These are phyloP conservation scores for Lavandula angustifolia DNA, from an alignment of 257 asterid species.

Conservation along the genomic window DNA sequence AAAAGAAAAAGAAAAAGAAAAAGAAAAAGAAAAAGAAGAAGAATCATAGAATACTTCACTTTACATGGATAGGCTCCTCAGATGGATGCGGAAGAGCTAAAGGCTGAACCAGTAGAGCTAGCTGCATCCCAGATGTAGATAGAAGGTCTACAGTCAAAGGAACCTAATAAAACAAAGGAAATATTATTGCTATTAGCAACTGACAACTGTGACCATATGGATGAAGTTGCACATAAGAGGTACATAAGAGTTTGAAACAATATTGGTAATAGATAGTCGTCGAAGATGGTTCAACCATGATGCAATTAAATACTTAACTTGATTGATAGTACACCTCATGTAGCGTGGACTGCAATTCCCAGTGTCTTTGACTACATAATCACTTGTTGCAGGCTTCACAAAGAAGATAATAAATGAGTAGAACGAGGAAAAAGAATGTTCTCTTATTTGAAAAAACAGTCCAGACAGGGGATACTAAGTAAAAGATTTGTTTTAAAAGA, in stretches of 20 bases:
- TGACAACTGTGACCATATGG: slow-evolving; percentile 11
- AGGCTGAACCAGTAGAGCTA: slow-evolving; percentile 96
- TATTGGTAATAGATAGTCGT: neutral
- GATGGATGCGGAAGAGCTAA: slow-evolving; percentile 95
- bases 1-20: neutral
- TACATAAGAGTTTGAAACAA: slow-evolving; percentile 15
- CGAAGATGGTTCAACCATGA: slow-evolving; percentile 9
- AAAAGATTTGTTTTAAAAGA: slow-evolving; percentile 4
- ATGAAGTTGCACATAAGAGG: slow-evolving; percentile 16
- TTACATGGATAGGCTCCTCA: slow-evolving; percentile 96
- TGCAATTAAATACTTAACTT: slow-evolving; percentile 50
- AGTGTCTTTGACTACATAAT: slow-evolving; percentile 85
- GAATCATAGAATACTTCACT: slow-evolving; percentile 24
- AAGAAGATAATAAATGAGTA: slow-evolving; percentile 29
- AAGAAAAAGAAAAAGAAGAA: neutral
- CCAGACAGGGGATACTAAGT: slow-evolving; percentile 25
- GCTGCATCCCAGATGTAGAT: slow-evolving; percentile 95
- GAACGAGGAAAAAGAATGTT: slow-evolving; percentile 28
- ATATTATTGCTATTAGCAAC: slow-evolving; percentile 28
- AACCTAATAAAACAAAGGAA: slow-evolving; percentile 56
- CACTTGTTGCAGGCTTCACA: slow-evolving; percentile 93
- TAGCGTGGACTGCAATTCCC: slow-evolving; percentile 99
- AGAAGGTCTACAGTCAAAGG: slow-evolving; percentile 93
- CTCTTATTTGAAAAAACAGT: slow-evolving; percentile 11
- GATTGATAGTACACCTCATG: slow-evolving; percentile 95